Evolutionary conservation across 441 rosid species (phyloP).

Genomic region (Aquilaria agallochum): DNA sequence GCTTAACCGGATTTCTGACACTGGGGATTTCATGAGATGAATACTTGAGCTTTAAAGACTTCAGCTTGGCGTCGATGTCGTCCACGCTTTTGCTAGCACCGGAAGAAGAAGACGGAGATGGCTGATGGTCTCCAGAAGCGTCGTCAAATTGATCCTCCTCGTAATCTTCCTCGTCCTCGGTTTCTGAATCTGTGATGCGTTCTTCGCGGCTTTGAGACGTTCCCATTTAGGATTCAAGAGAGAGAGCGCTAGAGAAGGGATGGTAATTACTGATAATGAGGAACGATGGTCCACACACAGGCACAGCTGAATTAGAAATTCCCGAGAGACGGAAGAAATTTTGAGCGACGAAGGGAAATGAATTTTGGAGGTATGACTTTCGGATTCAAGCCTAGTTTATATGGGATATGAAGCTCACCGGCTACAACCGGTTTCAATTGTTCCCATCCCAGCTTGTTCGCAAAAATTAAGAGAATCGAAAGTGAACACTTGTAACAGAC

Average conservation of each 20-base stretch:
- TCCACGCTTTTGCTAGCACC: constrained; percentile 26
- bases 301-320: too few relatives aligned
- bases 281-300: too few relatives aligned
- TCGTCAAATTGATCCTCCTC: constrained; percentile 47
- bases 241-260: neutral
- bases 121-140: constrained; percentile 28
- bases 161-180: constrained; percentile 34
- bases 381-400: neutral
- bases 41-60: constrained; percentile 50
- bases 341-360: too few relatives aligned
- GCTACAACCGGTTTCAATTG: constrained; percentile 17
- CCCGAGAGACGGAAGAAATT: too few relatives aligned
- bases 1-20: constrained; percentile 53
- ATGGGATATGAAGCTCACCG: constrained; percentile 20
- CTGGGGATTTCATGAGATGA: constrained; percentile 18
- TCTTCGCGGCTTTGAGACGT: constrained; percentile 69
- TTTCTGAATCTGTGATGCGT: constrained; percentile 53
- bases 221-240: constrained; percentile 32
- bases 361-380: too few relatives aligned
- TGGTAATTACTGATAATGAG: too few relatives aligned
- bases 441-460: too few relatives aligned
- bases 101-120: constrained; percentile 33
- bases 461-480: too few relatives aligned
- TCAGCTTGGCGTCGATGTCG: constrained; percentile 47
- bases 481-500: too few relatives aligned